Base-by-base conservation (phyloP, 139 green algal genomes). In the Choricystis sp. region DNA sequence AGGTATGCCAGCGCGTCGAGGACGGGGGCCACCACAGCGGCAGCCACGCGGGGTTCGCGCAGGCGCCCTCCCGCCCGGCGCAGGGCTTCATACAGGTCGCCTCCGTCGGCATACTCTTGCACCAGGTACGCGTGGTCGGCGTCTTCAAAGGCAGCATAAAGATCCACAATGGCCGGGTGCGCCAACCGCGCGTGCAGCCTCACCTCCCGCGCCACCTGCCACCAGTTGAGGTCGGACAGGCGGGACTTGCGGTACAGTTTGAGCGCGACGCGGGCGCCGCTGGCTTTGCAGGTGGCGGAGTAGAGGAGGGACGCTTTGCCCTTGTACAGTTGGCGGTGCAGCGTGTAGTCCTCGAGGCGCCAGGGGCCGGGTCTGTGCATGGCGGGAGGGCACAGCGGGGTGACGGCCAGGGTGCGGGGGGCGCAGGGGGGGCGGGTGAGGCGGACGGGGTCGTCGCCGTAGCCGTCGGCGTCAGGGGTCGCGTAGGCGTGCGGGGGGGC, bases 131-230 rank as follows among this genome's bases (percentile, higher is more conserved):
- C 82, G 27, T 84, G 73, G 22, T 86, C 73, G 9, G 73, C 74
- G 60, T 94, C 86, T 65, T 88, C 83, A 74, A 90, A 94, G 0
- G 86, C 85, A 0, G 76, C 83, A 29, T 79, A 90, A 69, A 91
- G 75, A 59, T 75, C 60, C 27, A 93, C 76, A 56, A 91, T 78
- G 73, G 85, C 69, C 0, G 79, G 75, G 64, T 94, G 87, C 23
- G 73, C 60, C 52, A 94, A 72, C 9, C 68, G 70, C 1, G 77
- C 74, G 62, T 94, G 86, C 30, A 94, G 84, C 57, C 70, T 57
- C 40, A 94, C 81, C 64, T 94, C 86, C 0, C 86, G 71, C 25
- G 80, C 72, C 63, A 92, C 79, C 71, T 81, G 74, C 30, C 70
- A 83, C 83, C 77, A 74, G 62, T 92, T 92, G 1, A 91, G 74